Evolutionary conservation across 2,329 filamentous ascomycete genomes (phyloP).

Genomic region (Aspergillus flavus): DNA sequence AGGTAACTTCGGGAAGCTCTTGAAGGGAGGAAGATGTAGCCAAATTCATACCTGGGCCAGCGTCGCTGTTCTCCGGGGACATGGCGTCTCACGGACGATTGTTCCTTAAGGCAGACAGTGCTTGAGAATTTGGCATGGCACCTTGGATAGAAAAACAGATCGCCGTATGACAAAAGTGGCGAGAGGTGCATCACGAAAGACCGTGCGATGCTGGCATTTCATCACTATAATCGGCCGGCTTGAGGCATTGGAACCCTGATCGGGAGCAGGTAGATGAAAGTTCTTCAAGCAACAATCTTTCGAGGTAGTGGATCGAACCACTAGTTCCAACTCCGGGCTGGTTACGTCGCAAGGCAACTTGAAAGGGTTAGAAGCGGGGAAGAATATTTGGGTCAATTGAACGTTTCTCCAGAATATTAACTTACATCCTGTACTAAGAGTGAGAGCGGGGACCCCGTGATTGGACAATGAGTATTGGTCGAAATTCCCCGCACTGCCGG

Average conservation of each 20-base stretch:
- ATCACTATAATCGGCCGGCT: neutral
- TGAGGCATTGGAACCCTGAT: neutral
- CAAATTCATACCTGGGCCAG: constrained; percentile 24
- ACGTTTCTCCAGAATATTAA: neutral
- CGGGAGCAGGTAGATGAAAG: neutral
- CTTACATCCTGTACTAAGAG: neutral
- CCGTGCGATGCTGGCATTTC: neutral
- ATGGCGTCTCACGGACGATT: constrained; percentile 30
- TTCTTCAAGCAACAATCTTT: neutral
- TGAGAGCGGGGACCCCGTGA: neutral
- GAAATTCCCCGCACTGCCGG: neutral
- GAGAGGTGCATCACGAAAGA: constrained; percentile 14
- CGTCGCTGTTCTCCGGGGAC: constrained; percentile 31
- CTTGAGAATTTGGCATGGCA: constrained; percentile 20
- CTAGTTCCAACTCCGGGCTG: neutral
- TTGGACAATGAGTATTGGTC: constrained; percentile 2
- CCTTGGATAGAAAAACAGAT: constrained; percentile 1
- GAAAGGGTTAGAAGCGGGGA: constrained; percentile 1
- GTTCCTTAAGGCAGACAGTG: constrained; percentile 6
- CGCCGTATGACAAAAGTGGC: neutral
- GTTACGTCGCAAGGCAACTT: neutral
- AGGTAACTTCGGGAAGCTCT: neutral
- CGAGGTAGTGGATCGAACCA: neutral
- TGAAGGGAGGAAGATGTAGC: neutral
- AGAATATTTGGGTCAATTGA: neutral